Conservation (phyloP, 768 basidiomycete species). For the Panus rudis region DNA sequence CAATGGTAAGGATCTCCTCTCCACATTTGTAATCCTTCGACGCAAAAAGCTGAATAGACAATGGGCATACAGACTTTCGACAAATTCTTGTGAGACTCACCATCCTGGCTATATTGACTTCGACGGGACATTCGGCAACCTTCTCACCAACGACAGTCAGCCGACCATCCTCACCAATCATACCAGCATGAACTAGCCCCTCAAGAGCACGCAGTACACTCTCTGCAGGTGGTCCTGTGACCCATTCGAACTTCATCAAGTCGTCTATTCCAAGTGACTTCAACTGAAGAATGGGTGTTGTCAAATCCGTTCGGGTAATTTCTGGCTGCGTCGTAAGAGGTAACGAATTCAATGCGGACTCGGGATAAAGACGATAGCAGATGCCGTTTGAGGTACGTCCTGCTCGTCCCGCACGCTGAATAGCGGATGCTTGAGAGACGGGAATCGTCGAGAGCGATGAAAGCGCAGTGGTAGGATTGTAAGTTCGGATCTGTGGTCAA, state of each 20-base stretch:
- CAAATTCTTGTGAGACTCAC: too few species aligned
- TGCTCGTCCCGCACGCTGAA: constrained; percentile 90
- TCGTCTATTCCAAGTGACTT: constrained; percentile 95
- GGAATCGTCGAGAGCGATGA: constrained; percentile 81
- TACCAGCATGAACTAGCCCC: constrained; percentile 69
- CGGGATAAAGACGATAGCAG: constrained; percentile 87
- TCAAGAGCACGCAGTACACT: constrained; percentile 83
- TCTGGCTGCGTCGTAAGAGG: constrained; percentile 77
- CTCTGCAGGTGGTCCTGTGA: constrained; percentile 81
- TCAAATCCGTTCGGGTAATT: constrained; percentile 85
- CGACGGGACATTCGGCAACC: constrained; percentile 91
- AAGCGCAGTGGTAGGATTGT: constrained; percentile 80
- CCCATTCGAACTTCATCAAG: constrained; percentile 94
- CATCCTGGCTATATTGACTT: constrained; percentile 91
- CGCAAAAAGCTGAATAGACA: constrained; percentile 63
- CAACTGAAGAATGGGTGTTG: constrained; percentile 85
- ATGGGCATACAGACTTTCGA: too few species aligned
- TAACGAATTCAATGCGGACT: constrained; percentile 51
- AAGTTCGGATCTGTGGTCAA: constrained; percentile 67
- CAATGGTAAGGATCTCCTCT: constrained; percentile 92
- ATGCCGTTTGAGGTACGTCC: constrained; percentile 90
- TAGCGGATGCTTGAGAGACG: constrained; percentile 82
- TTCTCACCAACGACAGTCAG: constrained; percentile 73
- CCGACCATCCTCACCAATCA: constrained; percentile 77
- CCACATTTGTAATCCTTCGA: constrained; percentile 86